These are phyloP conservation scores for Corymbia calophylla DNA, from an alignment of 441 rosid species.

Conservation along the genomic window DNA sequence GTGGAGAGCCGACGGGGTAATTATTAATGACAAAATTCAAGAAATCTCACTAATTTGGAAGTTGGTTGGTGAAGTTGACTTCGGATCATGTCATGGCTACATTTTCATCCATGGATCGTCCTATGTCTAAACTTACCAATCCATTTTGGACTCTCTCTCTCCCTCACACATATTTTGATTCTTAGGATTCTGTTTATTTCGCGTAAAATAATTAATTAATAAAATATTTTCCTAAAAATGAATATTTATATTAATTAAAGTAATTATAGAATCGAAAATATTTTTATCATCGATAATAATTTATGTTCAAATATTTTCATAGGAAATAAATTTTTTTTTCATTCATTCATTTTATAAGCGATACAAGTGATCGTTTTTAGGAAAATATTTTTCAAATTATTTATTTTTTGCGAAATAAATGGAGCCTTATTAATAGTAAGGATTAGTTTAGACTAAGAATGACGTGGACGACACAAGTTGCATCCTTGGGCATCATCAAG, in stretches of 20 bases:
- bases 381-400: too few relatives aligned
- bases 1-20: neutral
- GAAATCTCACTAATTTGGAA: neutral
- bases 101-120: neutral
- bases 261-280: too few relatives aligned
- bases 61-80: neutral
- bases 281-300: too few relatives aligned
- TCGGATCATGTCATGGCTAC: neutral
- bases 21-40: neutral
- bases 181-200: too few relatives aligned
- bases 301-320: too few relatives aligned
- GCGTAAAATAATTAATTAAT: too few relatives aligned
- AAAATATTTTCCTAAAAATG: too few relatives aligned
- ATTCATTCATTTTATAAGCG: too few relatives aligned
- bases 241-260: too few relatives aligned
- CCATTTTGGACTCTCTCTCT: neutral
- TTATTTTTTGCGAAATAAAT: too few relatives aligned
- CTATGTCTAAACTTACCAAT: neutral
- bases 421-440: neutral
- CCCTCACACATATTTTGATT: neutral
- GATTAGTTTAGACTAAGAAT: neutral
- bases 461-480: neutral
- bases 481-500: neutral
- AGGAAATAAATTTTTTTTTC: too few relatives aligned
- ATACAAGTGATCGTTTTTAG: too few relatives aligned